These are phyloP conservation scores for Pythium sukuiense DNA, from an alignment of 352 stramenopile species.

Conservation along the genomic window DNA sequence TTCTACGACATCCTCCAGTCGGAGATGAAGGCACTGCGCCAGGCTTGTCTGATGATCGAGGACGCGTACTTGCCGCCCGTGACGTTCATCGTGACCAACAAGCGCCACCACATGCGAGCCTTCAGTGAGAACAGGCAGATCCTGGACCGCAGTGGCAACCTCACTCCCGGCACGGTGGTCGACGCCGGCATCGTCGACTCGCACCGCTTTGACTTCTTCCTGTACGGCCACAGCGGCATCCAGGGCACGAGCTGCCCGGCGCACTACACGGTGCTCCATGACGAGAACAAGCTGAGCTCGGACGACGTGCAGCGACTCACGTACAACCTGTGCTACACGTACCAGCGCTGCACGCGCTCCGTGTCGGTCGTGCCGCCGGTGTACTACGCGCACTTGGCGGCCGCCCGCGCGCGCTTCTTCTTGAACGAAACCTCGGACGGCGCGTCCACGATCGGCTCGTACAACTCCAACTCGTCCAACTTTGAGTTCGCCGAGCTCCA, in stretches of 20 bases:
- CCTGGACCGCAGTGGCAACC: slow-evolving; percentile 47
- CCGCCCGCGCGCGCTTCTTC: slow-evolving; percentile 59
- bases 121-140: slow-evolving; percentile 32
- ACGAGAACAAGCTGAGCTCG: slow-evolving; percentile 49
- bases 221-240: slow-evolving; percentile 67
- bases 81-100: slow-evolving; percentile 74
- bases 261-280: slow-evolving; percentile 66
- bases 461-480: slow-evolving; percentile 54
- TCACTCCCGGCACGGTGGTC: slow-evolving; percentile 49
- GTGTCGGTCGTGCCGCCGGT: slow-evolving; percentile 66
- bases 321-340: slow-evolving; percentile 66
- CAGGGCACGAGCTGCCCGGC: slow-evolving; percentile 63
- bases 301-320: slow-evolving; percentile 46
- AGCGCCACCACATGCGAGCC: slow-evolving; percentile 65
- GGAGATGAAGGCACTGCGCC: slow-evolving; percentile 53
- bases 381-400: slow-evolving; percentile 71
- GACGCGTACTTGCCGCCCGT: slow-evolving; percentile 48
- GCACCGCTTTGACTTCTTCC: slow-evolving; percentile 69
- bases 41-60: slow-evolving; percentile 49
- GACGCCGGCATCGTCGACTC: slow-evolving; percentile 63
- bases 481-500: slow-evolving; percentile 67
- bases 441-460: slow-evolving; percentile 54
- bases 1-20: slow-evolving; percentile 71
- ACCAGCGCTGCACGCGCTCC: slow-evolving; percentile 64
- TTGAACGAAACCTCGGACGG: slow-evolving; percentile 56